These are phyloP conservation scores for Pachysandra terminalis DNA, from an alignment of 164 flowering plant species.

Conservation along the genomic window DNA sequence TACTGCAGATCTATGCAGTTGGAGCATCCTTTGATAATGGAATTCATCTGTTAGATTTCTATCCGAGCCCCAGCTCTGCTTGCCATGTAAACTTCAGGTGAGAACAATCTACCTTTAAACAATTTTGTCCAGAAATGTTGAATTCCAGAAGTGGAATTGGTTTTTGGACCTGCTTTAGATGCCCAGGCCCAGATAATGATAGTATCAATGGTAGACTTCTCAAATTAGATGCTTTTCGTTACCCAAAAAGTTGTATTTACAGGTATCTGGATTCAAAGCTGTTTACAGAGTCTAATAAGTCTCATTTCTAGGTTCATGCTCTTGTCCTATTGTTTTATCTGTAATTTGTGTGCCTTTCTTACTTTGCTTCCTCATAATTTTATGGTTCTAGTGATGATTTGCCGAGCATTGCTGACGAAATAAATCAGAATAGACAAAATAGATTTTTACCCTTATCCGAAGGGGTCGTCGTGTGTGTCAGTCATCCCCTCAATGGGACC, in stretches of 20 bases:
- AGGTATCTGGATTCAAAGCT: too few relatives aligned
- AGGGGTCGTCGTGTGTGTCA: constrained; percentile 63
- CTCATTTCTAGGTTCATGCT: too few relatives aligned
- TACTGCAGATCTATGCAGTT: constrained; percentile 74
- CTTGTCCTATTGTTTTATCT: too few relatives aligned
- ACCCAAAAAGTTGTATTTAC: too few relatives aligned
- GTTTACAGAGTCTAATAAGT: too few relatives aligned
- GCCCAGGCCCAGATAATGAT: too few relatives aligned
- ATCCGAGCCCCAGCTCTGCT: constrained; percentile 64
- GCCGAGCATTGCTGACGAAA: constrained; percentile 12
- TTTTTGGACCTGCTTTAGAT: too few relatives aligned
- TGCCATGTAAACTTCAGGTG: constrained; percentile 85
- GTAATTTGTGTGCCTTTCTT: neutral
- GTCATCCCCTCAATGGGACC: constrained; percentile 77
- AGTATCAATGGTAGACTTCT: too few relatives aligned
- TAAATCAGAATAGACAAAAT: constrained; percentile 31
- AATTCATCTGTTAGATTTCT: constrained; percentile 79
- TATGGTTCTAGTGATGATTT: constrained; percentile 35
- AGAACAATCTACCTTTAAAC: constrained; percentile 12
- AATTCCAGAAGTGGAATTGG: too few relatives aligned
- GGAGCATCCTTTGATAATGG: constrained; percentile 65
- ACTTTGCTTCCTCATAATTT: neutral
- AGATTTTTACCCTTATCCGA: constrained; percentile 56
- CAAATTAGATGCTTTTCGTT: too few relatives aligned
- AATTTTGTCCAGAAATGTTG: too few relatives aligned